Base-by-base conservation (phyloP, 192 early-diverging fungal genomes). In the Backusella luteola region DNA sequence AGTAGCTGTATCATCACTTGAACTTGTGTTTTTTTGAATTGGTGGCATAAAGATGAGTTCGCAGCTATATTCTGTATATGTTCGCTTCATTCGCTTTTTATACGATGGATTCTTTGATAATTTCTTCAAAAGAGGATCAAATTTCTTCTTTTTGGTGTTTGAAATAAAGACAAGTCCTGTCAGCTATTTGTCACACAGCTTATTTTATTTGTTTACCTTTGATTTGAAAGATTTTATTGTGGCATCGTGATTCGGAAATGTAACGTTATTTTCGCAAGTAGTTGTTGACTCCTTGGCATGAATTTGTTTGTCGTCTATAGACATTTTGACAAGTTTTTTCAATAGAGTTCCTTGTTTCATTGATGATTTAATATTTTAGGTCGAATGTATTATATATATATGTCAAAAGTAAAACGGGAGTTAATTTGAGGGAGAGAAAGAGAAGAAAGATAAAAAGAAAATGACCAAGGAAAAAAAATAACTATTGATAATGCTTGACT, bases 401-500 rank as follows among this genome's bases (percentile, higher is more conserved):
- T 29, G 56, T 63, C 56, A 63, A 63, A 29, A 29, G 56, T 63
- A 63, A 63, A 59, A 63, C 12, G 56, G 56, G 56, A 63, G 56
- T 63, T 63, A 63, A 63, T 63, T 63, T 63, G 56, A 63, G 56
- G 56, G 56, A 63, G 56, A 63, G 56, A 63, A 63, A 63, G 56
- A 63, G 56, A 63, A 63, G 56, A 29, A 63, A 63, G 56, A 29
- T 63, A 63, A 0, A 63, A 63, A 29, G 29, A 63, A 63, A 63
- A 63, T 29, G 21, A 59, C 29, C n/a, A 59, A 59, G n/a, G n/a
- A 29, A 59, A 59, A 59, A 26, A 59, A 53, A 26, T 12, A 59
- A 23, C 21, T 59, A 59, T 59, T 21, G 56, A 26, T 59, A 26
- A 49, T 49, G 46, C 19, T 49, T 49, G 46, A 49, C 46, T 49